Evolutionary conservation across 768 basidiomycete genomes (phyloP).

Genomic region (Mycena galericulata): DNA sequence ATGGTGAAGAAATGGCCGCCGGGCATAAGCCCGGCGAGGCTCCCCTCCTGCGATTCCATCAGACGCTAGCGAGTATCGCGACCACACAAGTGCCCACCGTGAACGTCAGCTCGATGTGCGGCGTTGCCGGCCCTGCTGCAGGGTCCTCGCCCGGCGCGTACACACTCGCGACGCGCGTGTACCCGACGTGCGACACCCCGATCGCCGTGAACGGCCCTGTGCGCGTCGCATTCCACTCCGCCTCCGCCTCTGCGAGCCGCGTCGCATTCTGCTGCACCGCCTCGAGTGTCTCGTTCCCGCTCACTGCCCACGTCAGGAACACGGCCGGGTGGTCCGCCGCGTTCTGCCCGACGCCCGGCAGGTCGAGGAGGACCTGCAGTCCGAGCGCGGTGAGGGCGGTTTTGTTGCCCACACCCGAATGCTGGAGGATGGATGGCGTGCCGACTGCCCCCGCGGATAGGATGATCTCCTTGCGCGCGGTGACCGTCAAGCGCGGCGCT

Average conservation of each 20-base stretch:
- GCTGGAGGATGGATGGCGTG: constrained; percentile 43
- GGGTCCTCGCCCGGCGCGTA: constrained; percentile 38
- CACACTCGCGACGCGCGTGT: constrained; percentile 28
- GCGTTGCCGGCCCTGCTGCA: constrained; percentile 38
- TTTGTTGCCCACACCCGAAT: constrained; percentile 46
- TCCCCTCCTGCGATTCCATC: constrained; percentile 27
- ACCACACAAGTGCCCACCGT: background rate
- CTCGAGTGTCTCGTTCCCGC: constrained; percentile 27
- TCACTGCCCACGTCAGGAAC: constrained; percentile 39
- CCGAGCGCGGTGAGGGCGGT: constrained; percentile 30
- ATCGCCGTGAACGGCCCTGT: constrained; percentile 37
- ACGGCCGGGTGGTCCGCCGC: constrained; percentile 41
- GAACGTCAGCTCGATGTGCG: constrained; percentile 41
- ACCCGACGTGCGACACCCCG: constrained; percentile 37
- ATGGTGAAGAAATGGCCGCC: constrained; percentile 24
- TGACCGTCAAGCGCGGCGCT: too few relatives aligned
- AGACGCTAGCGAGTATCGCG: background rate
- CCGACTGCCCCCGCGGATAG: constrained; percentile 48
- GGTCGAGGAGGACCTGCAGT: constrained; percentile 34
- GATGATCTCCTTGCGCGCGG: constrained; percentile 46
- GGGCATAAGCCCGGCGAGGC: constrained; percentile 13
- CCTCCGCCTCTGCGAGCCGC: constrained; percentile 22
- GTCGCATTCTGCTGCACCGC: constrained; percentile 36
- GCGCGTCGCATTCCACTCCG: constrained; percentile 38
- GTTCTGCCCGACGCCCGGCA: constrained; percentile 45